These are phyloP conservation scores for Fusarium sp. DNA, from an alignment of 2,329 filamentous ascomycete genomes.

Conservation along the genomic window DNA sequence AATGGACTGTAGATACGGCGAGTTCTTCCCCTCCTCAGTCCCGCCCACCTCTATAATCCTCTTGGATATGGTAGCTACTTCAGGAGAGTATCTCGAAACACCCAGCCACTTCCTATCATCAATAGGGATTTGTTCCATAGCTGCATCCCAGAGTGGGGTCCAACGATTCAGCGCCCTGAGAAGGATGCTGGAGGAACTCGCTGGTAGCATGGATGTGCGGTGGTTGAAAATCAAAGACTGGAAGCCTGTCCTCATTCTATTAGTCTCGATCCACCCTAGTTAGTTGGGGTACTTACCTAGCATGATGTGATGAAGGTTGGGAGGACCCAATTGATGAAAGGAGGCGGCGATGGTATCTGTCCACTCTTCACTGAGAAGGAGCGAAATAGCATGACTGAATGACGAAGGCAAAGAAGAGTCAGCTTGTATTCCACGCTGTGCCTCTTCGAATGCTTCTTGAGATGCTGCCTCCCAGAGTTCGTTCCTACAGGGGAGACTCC, in stretches of 20 bases:
- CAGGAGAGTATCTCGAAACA: conserved; percentile 12
- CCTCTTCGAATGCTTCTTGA: neutral
- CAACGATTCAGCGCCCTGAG: conserved; percentile 24
- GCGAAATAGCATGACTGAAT: neutral
- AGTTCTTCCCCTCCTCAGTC: neutral
- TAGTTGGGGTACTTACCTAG: neutral
- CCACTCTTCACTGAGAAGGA: conserved; percentile 20
- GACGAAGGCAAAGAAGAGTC: neutral
- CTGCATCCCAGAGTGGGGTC: conserved; percentile 13
- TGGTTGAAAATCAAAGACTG: conserved; percentile 13
- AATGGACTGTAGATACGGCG: conserved; percentile 6
- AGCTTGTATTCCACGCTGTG: neutral
- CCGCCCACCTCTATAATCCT: conserved; percentile 5
- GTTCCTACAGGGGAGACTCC: conserved; percentile 19
- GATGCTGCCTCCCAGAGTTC: conserved; percentile 26
- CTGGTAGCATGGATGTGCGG: conserved; percentile 5
- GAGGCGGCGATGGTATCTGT: neutral
- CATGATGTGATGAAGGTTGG: conserved; percentile 5
- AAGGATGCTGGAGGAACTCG: neutral
- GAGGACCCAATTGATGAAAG: neutral
- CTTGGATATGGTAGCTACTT: conserved; percentile 9
- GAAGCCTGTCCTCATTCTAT: conserved; percentile 3
- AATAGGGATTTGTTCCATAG: neutral
- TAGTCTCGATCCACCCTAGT: neutral
- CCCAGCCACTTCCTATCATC: conserved; percentile 24